phyloP scores from a whole-genome alignment of 2,329 filamentous ascomycete genomes.

The Ascochyta clinopodiicola region DNA sequence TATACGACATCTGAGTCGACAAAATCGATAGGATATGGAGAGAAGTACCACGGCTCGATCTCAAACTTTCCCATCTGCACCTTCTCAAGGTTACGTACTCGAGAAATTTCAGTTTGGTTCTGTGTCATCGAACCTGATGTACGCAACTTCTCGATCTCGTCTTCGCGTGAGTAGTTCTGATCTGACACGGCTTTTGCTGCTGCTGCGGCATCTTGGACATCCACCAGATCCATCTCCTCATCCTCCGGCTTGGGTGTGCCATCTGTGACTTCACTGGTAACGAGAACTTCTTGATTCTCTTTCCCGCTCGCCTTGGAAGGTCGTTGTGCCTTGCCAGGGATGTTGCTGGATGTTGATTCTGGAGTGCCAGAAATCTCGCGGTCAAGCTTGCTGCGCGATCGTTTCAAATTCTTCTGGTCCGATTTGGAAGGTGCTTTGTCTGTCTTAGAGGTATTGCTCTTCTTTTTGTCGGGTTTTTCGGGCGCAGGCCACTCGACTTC shows the following conservation, averaged over 20 bases:
- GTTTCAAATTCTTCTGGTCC: conserved; percentile 55
- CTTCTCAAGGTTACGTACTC: conserved; percentile 91
- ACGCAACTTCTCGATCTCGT: conserved; percentile 94
- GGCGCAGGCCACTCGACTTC: conserved; percentile 97
- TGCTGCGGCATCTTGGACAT: conserved; percentile 59
- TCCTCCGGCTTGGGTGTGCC: conserved; percentile 60
- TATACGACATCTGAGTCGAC: conserved; percentile 88
- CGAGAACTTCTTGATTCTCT: conserved; percentile 61
- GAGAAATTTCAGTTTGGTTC: conserved; percentile 94
- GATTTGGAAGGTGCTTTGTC: conserved; percentile 52
- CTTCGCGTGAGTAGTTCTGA: conserved; percentile 74
- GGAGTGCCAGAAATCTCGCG: conserved; percentile 64
- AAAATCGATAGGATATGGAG: conserved; percentile 90
- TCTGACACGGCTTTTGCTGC: conserved; percentile 60
- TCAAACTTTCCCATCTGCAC: conserved; percentile 93
- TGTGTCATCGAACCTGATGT: conserved; percentile 98
- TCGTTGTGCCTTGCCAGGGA: conserved; percentile 54
- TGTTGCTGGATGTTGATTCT: conserved; percentile 59
- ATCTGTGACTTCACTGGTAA: conserved; percentile 56
- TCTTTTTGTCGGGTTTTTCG: conserved; percentile 87
- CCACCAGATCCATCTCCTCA: conserved; percentile 59
- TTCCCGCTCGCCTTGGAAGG: conserved; percentile 66
- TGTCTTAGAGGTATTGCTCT: conserved; percentile 62
- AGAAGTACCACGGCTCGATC: conserved; percentile 98
- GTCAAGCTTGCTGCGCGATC: conserved; percentile 54